These are phyloP conservation scores for Talaromyces sp. DNA, from an alignment of 2,329 filamentous ascomycete genomes.

Conservation along the genomic window DNA sequence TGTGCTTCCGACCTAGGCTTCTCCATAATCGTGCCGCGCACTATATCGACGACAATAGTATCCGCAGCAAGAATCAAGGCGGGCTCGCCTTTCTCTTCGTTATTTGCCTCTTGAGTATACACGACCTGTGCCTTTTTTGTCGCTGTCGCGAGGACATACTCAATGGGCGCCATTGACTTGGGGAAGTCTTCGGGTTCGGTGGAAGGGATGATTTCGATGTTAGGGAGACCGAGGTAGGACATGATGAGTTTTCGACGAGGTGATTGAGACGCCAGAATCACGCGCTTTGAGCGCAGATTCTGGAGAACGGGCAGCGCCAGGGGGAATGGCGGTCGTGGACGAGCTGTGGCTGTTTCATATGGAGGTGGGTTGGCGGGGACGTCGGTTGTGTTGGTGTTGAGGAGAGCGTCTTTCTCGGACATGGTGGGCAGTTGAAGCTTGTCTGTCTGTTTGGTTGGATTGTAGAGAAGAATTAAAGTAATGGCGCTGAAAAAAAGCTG, in stretches of 20 bases:
- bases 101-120: constrained; percentile 54
- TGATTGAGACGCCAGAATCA: constrained; percentile 86
- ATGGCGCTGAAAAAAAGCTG: background rate
- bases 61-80: constrained; percentile 84
- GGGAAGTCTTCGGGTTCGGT: constrained; percentile 78
- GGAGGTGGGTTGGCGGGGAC: constrained; percentile 5
- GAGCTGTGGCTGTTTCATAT: constrained; percentile 10
- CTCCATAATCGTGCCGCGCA: constrained; percentile 73
- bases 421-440: background rate
- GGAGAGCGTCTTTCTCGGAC: constrained; percentile 6
- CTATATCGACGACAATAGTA: constrained; percentile 72
- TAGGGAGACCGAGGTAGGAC: constrained; percentile 67
- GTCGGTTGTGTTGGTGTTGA: background rate
- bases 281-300: constrained; percentile 68
- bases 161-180: constrained; percentile 72
- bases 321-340: constrained; percentile 44
- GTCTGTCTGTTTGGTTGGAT: background rate
- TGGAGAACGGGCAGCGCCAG: constrained; percentile 75
- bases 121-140: constrained; percentile 76
- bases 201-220: constrained; percentile 80
- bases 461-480: background rate
- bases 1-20: constrained; percentile 79
- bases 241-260: constrained; percentile 79
- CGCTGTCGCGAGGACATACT: constrained; percentile 87
- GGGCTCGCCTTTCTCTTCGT: constrained; percentile 59